Evolutionary conservation across 139 green algal genomes (phyloP).

Genomic region (Chloropicon primus): DNA sequence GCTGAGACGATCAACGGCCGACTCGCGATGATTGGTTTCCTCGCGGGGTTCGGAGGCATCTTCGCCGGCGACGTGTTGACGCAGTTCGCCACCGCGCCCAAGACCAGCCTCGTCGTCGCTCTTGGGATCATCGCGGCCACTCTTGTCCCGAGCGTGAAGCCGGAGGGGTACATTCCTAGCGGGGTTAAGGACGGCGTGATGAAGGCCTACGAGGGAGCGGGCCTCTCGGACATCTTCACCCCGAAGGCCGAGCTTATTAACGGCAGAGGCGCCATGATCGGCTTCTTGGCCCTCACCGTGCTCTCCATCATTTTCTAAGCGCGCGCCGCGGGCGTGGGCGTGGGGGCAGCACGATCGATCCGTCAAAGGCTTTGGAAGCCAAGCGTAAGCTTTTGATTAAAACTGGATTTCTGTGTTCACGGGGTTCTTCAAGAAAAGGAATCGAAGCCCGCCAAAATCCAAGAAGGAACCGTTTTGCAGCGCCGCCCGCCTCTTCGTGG

Average conservation of each 20-base stretch:
- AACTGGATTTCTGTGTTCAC: too few relatives aligned
- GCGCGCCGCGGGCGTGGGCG: too few relatives aligned
- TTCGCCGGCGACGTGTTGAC: constrained; percentile 15
- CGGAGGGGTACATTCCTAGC: constrained; percentile 9
- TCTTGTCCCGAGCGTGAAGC: constrained; percentile 6
- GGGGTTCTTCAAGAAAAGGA: too few relatives aligned
- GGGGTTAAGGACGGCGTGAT: constrained; percentile 9
- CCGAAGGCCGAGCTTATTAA: constrained; percentile 12
- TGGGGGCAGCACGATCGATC: too few relatives aligned
- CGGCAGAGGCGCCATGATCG: constrained; percentile 14
- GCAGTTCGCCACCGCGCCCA: constrained; percentile 5
- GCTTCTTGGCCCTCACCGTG: constrained; percentile 2
- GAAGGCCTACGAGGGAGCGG: constrained; percentile 8
- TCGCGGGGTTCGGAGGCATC: constrained; percentile 7
- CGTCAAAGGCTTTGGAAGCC: too few relatives aligned
- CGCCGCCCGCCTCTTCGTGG: background rate
- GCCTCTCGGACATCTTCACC: constrained; percentile 8
- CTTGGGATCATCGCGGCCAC: constrained; percentile 5
- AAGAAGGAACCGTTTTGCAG: background rate
- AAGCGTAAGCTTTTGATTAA: too few relatives aligned
- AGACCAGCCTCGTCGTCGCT: background rate
- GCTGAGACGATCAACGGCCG: constrained; percentile 15
- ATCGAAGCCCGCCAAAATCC: background rate
- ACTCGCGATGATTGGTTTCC: constrained; percentile 12
- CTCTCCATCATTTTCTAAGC: constrained; percentile 10